Conservation (phyloP, 2,329 filamentous ascomycete species). For the Mycosphaerella arachidis region DNA sequence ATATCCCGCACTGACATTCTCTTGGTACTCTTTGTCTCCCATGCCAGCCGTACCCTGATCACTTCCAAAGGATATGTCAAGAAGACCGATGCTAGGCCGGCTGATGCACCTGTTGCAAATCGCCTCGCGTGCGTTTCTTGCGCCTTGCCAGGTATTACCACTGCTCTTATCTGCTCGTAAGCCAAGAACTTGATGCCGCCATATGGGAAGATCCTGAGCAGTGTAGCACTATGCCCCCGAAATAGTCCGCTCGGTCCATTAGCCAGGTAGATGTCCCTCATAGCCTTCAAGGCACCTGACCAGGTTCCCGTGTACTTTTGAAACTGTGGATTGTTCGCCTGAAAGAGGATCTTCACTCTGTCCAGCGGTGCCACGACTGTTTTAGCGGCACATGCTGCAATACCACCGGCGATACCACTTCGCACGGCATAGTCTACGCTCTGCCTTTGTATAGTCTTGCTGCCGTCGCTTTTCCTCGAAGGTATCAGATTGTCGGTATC, state of each 20-base stretch:
- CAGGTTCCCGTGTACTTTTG: conserved; percentile 88
- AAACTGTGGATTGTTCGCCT: conserved; percentile 90
- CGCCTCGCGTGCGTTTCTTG: conserved; percentile 79
- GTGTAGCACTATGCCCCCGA: conserved; percentile 88
- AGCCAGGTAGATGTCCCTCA: conserved; percentile 73
- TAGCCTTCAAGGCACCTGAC: conserved; percentile 75
- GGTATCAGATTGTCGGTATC: conserved; percentile 51
- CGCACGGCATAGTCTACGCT: conserved; percentile 79
- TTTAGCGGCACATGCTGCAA: conserved; percentile 92
- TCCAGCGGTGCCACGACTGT: conserved; percentile 93
- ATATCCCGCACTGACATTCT: conserved; percentile 70
- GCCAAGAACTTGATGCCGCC: conserved; percentile 96
- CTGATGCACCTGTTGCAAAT: conserved; percentile 66
- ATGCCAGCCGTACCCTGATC: conserved; percentile 85
- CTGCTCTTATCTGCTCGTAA: conserved; percentile 87
- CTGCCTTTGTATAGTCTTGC: conserved; percentile 52
- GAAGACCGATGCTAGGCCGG: conserved; percentile 87
- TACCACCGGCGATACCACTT: conserved; percentile 78
- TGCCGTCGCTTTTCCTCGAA: conserved; percentile 25
- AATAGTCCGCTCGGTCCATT: conserved; percentile 77
- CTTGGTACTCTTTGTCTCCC: conserved; percentile 76
- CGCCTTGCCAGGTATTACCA: conserved; percentile 65
- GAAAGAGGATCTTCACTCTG: conserved; percentile 97
- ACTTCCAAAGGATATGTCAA: conserved; percentile 95
- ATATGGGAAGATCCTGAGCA: conserved; percentile 94